Conservation (phyloP, 73 alveolate species). For the Paramecium tetraurelia region DNA sequence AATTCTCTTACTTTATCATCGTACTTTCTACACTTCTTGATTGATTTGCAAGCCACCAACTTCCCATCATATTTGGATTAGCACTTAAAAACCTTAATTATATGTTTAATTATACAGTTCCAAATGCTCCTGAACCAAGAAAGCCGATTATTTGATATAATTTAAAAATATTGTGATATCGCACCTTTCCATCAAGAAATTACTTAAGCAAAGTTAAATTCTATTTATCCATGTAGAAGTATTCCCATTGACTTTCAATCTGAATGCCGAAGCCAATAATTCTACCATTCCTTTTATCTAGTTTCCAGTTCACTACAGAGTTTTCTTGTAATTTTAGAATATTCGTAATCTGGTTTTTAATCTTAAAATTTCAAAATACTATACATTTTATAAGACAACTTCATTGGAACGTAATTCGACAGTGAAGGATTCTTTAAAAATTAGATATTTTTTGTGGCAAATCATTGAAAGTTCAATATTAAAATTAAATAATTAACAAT, state of each 20-base stretch:
- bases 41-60: not conserved
- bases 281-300: not conserved
- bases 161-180: not conserved
- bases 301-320: not conserved
- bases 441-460: not conserved
- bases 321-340: not conserved
- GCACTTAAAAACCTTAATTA: not conserved
- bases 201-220: not conserved
- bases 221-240: not conserved
- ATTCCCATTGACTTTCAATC: not conserved
- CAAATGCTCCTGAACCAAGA: not conserved
- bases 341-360: not conserved
- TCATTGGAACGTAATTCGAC: not conserved
- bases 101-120: not conserved
- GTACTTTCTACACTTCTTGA: not conserved
- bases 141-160: not conserved
- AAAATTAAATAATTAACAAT: not conserved
- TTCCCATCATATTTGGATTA: not conserved
- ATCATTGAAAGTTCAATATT: not conserved
- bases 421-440: not conserved
- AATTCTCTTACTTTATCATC: not conserved
- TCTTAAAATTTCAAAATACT: not conserved
- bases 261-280: not conserved
- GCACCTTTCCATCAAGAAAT: slow-evolving; percentile 1
- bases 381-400: not conserved